Conservation (phyloP, 2,329 filamentous ascomycete genomes). For the Blumeria hordei region DNA sequence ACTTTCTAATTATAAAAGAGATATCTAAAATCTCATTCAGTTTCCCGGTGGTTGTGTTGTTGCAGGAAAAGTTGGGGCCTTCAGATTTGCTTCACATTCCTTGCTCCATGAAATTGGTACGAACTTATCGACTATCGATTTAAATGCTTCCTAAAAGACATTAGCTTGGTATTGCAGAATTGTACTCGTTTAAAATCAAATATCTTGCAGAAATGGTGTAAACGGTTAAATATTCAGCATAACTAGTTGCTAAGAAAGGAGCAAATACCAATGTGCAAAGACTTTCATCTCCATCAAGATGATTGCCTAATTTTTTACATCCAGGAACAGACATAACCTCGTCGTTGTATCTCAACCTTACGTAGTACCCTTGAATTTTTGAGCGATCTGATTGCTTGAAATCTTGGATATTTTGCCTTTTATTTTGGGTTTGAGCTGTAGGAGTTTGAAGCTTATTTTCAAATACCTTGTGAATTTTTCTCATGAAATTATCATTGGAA, state of each 20-base stretch:
- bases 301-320: conserved; percentile 52
- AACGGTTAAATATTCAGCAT: neutral
- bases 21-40: conserved; percentile 2
- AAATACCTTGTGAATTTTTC: conserved; percentile 4
- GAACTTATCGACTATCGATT: conserved; percentile 72
- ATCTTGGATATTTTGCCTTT: conserved; percentile 31
- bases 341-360: conserved; percentile 82
- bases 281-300: conserved; percentile 63
- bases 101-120: conserved; percentile 58
- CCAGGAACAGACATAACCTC: conserved; percentile 58
- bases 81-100: conserved; percentile 33
- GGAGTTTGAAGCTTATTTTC: conserved; percentile 14
- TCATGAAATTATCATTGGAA: conserved; percentile 10
- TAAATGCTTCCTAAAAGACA: conserved; percentile 50
- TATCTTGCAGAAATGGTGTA: neutral
- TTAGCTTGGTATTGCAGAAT: neutral
- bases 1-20: neutral
- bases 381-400: conserved; percentile 32
- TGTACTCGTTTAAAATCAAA: neutral
- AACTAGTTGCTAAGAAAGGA: neutral
- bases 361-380: conserved; percentile 53
- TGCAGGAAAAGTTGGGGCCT: conserved; percentile 15
- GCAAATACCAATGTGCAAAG: conserved; percentile 64
- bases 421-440: conserved; percentile 19
- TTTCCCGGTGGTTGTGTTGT: conserved; percentile 14